Conservation (phyloP, 2,329 filamentous ascomycete genomes). For the Aspergillus vadensis region DNA sequence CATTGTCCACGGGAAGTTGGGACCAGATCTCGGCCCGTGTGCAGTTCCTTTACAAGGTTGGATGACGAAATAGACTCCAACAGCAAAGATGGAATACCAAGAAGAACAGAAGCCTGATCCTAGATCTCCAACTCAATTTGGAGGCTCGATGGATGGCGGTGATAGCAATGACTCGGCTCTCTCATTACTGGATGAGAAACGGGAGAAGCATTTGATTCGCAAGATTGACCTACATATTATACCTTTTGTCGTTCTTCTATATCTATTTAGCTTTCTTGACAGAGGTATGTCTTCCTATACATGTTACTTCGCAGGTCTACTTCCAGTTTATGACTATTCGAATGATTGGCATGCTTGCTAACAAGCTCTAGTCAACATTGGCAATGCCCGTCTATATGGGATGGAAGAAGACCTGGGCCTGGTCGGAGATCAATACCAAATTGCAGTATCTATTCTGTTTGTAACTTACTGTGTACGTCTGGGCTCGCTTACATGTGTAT, state of each 20-base stretch:
- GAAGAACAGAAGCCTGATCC: conserved; percentile 18
- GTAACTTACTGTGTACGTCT: conserved; percentile 59
- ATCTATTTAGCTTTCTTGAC: conserved; percentile 75
- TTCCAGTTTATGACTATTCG: background rate
- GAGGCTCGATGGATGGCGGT: conserved; percentile 8
- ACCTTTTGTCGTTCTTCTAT: conserved; percentile 50
- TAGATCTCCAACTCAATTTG: conserved; percentile 13
- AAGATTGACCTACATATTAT: conserved; percentile 47
- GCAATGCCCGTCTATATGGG: conserved; percentile 67
- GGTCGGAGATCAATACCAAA: conserved; percentile 67
- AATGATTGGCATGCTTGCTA: conserved; percentile 14
- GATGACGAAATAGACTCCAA: background rate
- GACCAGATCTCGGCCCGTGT: background rate
- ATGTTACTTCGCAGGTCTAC: background rate
- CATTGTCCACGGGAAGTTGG: background rate
- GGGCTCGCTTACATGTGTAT: background rate
- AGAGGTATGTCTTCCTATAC: conserved; percentile 44
- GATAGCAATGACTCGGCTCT: conserved; percentile 20
- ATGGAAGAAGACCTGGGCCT: conserved; percentile 65
- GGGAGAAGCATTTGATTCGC: conserved; percentile 34
- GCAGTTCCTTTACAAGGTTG: background rate
- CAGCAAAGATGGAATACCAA: background rate
- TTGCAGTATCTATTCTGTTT: conserved; percentile 67
- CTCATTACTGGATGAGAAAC: conserved; percentile 30
- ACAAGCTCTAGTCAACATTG: conserved; percentile 63